Percentiles rank a stretch among this genome's conserved stretches.
Conservation (phyloP, 371 early-diverging fungal species). For the Apophysomyces trapeziformis region DNA sequence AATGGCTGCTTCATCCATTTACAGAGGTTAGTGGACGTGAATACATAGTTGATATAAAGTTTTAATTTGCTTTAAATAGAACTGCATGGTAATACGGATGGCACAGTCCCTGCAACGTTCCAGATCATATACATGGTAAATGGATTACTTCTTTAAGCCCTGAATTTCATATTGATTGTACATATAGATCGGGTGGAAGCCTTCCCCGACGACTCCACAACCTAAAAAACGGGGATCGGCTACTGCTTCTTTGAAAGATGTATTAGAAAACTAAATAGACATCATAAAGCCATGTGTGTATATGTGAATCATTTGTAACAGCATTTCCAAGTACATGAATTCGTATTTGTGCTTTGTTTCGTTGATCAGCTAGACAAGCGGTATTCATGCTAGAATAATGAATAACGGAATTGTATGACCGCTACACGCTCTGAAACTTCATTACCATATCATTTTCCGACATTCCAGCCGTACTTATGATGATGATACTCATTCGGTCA, state of each 20-base stretch:
- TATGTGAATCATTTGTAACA: neutral
- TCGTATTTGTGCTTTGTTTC: no score
- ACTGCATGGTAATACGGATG: constrained; percentile 89
- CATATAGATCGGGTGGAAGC: constrained; percentile 87
- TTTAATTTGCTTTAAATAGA: constrained; percentile 49
- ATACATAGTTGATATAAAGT: neutral
- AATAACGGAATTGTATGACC: no score
- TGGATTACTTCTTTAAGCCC: neutral
- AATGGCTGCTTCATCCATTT: constrained; percentile 85
- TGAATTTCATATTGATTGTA: no score
- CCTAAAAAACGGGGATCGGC: constrained; percentile 78
- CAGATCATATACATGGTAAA: constrained; percentile 82
- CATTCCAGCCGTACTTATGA: no score
- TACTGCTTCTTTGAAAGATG: constrained; percentile 70
- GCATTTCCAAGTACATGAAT: no score
- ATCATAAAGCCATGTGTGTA: neutral
- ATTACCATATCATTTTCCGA: no score
- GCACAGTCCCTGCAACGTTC: constrained; percentile 94
- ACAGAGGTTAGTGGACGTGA: constrained; percentile 66
- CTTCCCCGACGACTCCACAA: constrained; percentile 72
- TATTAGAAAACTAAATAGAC: constrained; percentile 32
- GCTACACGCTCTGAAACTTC: no score
- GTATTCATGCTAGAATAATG: no score
- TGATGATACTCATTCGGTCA: no score
- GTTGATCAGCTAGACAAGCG: no score